A percentile compares a stretch with the other conserved stretches of the same genome.
Evolutionary conservation across 2,329 filamentous ascomycete species (phyloP).

Genomic region (Epichloe aotearoae): DNA sequence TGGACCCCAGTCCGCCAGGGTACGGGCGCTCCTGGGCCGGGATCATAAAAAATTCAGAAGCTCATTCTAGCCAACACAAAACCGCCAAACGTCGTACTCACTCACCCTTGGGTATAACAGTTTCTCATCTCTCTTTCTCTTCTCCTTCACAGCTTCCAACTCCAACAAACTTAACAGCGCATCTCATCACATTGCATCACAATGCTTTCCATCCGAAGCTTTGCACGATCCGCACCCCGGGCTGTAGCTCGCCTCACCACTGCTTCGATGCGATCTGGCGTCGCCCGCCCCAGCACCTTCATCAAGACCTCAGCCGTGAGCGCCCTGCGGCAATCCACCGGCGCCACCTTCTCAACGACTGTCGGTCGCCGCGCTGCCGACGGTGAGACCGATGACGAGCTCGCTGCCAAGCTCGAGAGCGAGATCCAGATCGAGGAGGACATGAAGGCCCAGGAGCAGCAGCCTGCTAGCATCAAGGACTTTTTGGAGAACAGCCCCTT

Average conservation of each 20-base stretch:
- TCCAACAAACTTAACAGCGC: background rate
- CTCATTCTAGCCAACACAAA: background rate
- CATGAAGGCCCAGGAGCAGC: constrained; percentile 57
- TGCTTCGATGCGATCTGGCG: constrained; percentile 33
- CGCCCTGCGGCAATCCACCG: constrained; percentile 19
- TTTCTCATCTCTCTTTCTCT: background rate
- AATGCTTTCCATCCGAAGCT: constrained; percentile 58
- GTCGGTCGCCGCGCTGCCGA: constrained; percentile 26
- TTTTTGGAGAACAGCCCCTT: constrained; percentile 80
- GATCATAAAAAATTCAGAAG: constrained; percentile 1
- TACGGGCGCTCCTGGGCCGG: background rate
- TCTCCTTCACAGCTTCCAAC: constrained; percentile 7
- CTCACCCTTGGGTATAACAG: background rate
- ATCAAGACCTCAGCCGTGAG: constrained; percentile 28
- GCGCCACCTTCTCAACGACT: constrained; percentile 35
- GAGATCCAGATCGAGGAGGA: constrained; percentile 77
- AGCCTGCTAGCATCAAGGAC: constrained; percentile 69
- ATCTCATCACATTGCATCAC: constrained; percentile 15
- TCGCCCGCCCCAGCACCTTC: constrained; percentile 34
- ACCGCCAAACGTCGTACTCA: background rate
- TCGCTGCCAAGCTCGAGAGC: constrained; percentile 72
- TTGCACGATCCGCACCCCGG: constrained; percentile 55
- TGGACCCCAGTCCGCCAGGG: background rate
- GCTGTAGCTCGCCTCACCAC: constrained; percentile 43
- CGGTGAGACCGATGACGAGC: constrained; percentile 57